Conservation (phyloP, 2,329 filamentous ascomycete genomes). For the Aspergillus flavus region DNA sequence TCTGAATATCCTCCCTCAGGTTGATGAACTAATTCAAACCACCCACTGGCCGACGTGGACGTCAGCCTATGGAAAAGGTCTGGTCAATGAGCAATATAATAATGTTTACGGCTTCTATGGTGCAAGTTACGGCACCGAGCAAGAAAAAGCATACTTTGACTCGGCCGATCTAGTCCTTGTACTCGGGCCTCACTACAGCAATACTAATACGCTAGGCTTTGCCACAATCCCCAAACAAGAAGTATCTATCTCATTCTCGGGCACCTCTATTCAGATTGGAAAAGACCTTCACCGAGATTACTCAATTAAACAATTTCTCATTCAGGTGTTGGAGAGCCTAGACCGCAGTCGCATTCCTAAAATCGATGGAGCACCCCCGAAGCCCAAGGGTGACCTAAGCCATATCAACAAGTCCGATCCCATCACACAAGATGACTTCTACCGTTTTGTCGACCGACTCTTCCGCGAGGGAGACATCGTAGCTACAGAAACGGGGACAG, state of each 20-base stretch:
- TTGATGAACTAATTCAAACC: constrained; percentile 46
- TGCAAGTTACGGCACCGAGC: constrained; percentile 43
- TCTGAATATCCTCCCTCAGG: constrained; percentile 44
- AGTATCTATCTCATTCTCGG: constrained; percentile 80
- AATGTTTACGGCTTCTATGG: constrained; percentile 55
- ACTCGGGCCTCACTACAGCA: constrained; percentile 40
- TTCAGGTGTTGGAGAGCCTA: constrained; percentile 67
- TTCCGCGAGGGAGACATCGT: constrained; percentile 58
- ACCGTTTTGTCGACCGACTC: constrained; percentile 50
- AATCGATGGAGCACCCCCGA: constrained; percentile 42
- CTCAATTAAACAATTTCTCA: constrained; percentile 75
- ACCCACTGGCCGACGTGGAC: constrained; percentile 54
- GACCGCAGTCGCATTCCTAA: constrained; percentile 52
- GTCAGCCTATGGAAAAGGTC: constrained; percentile 53
- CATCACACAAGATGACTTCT: constrained; percentile 37
- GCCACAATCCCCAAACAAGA: constrained; percentile 76
- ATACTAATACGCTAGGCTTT: constrained; percentile 67
- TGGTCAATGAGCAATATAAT: constrained; percentile 51
- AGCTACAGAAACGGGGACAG: constrained; percentile 61
- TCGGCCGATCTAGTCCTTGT: constrained; percentile 43
- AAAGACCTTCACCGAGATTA: constrained; percentile 73
- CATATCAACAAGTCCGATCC: constrained; percentile 14
- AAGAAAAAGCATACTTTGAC: constrained; percentile 33
- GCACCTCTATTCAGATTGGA: constrained; percentile 69
- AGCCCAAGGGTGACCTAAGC: constrained; percentile 12